These are phyloP conservation scores for Gillenia trifoliata DNA, from an alignment of 306 rosid genomes.

Conservation along the genomic window DNA sequence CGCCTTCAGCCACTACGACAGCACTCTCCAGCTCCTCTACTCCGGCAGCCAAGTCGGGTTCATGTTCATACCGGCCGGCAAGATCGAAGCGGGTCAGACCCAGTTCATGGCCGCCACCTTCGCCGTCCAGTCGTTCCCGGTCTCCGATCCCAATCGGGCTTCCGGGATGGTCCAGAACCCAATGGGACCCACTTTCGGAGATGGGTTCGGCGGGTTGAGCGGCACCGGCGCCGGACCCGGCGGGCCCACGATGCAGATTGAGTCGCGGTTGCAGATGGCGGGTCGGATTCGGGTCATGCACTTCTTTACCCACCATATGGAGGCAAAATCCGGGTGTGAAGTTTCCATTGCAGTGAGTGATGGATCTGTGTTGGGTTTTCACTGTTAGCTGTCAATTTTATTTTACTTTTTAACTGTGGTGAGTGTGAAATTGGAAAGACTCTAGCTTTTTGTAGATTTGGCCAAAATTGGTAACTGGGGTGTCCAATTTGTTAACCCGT, in stretches of 20 bases:
- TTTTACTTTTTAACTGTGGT: not conserved
- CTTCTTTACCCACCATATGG: slow-evolving; percentile 69
- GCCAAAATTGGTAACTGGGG: slow-evolving; percentile 1
- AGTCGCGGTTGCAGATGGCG: slow-evolving; percentile 56
- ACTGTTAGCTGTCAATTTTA: slow-evolving; percentile 35
- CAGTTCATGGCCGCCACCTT: slow-evolving; percentile 78
- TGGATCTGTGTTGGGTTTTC: slow-evolving; percentile 83
- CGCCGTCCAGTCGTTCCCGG: slow-evolving; percentile 55
- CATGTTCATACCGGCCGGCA: slow-evolving; percentile 92
- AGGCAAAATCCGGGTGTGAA: slow-evolving; percentile 50
- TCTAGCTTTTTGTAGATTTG: slow-evolving; percentile 7
- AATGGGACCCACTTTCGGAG: slow-evolving; percentile 27
- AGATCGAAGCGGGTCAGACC: slow-evolving; percentile 60
- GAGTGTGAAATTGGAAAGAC: not conserved
- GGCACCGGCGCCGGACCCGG: slow-evolving; percentile 29
- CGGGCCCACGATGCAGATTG: slow-evolving; percentile 68
- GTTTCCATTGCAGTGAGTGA: slow-evolving; percentile 54
- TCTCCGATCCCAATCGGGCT: slow-evolving; percentile 27
- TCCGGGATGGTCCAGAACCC: not conserved
- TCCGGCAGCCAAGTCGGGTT: slow-evolving; percentile 73
- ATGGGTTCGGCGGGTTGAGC: slow-evolving; percentile 14
- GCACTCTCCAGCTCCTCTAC: slow-evolving; percentile 77
- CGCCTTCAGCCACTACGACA: slow-evolving; percentile 72
- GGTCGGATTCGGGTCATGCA: slow-evolving; percentile 79
- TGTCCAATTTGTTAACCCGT: not conserved